A percentile compares a stretch with the other conserved stretches of the same genome.
These are phyloP conservation scores for Fusarium chuoi DNA, from an alignment of 2,329 filamentous ascomycete genomes.

Conservation along the genomic window DNA sequence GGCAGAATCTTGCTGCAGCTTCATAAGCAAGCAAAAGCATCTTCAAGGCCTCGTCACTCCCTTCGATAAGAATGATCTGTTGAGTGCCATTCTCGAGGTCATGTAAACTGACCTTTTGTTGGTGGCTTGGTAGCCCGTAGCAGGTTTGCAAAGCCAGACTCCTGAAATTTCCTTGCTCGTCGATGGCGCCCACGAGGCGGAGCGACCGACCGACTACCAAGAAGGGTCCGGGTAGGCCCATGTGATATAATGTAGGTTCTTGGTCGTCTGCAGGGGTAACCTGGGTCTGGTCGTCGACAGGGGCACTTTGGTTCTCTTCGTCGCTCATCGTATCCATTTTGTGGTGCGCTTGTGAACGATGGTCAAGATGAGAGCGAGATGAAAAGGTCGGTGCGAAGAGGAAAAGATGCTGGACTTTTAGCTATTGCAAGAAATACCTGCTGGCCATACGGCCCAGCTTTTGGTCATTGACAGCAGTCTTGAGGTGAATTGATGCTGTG, in stretches of 20 bases:
- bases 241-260: not conserved
- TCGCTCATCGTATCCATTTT: not conserved
- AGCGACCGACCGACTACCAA: not conserved
- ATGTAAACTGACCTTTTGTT: not conserved
- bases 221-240: not conserved
- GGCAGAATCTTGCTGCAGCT: not conserved
- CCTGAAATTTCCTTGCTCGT: not conserved
- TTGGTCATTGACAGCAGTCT: no score
- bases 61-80: not conserved
- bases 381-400: not conserved
- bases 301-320: accelerated
- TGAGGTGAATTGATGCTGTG: accelerated
- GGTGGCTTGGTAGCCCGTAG: not conserved
- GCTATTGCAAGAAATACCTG: no score
- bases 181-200: not conserved
- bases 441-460: not conserved
- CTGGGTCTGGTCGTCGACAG: accelerated
- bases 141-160: not conserved
- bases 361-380: not conserved
- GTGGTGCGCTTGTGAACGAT: accelerated
- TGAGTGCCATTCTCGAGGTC: not conserved
- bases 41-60: not conserved
- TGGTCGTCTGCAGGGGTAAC: accelerated
- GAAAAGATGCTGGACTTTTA: accelerated
- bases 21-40: not conserved